A percentile compares a stretch with the other conserved stretches of the same genome.
Evolutionary conservation across 352 stramenopile species (phyloP).

Genomic region (Globisporangium abappressorium): DNA sequence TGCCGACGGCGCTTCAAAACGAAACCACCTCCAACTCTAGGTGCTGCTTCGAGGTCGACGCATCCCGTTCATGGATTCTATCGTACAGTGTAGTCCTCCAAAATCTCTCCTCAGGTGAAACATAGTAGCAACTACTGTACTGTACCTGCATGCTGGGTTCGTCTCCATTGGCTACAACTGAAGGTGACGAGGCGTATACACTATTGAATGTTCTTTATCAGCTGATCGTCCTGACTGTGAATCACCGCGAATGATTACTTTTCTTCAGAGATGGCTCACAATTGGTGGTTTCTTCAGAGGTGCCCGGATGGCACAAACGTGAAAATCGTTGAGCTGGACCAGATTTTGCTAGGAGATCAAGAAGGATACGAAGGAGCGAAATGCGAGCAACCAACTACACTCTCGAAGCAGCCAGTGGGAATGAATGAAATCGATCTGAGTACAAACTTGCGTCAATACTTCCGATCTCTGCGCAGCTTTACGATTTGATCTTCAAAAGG

Average conservation of each 20-base stretch:
- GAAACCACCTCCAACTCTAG: too few relatives aligned
- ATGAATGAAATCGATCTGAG: background rate
- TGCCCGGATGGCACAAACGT: too few relatives aligned
- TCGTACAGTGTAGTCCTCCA: too few relatives aligned
- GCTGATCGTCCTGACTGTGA: background rate
- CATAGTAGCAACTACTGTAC: too few relatives aligned
- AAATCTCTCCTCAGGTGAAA: too few relatives aligned
- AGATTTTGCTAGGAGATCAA: background rate
- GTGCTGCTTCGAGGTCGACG: too few relatives aligned
- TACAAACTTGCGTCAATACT: background rate
- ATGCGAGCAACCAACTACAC: background rate
- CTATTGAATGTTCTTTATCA: background rate
- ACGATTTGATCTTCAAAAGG: background rate
- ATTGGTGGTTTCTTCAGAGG: too few relatives aligned
- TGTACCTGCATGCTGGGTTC: background rate
- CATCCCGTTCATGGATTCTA: too few relatives aligned
- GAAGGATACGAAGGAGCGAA: slow-evolving; percentile 1
- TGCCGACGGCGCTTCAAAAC: too few relatives aligned
- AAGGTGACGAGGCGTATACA: background rate
- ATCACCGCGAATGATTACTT: background rate
- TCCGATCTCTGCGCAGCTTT: too few relatives aligned
- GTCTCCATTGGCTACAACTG: background rate
- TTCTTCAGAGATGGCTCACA: background rate
- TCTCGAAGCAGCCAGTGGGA: background rate
- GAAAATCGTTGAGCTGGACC: background rate